Base-by-base conservation (phyloP, 2,329 filamentous ascomycete genomes). In the Cladosporium sp. region DNA sequence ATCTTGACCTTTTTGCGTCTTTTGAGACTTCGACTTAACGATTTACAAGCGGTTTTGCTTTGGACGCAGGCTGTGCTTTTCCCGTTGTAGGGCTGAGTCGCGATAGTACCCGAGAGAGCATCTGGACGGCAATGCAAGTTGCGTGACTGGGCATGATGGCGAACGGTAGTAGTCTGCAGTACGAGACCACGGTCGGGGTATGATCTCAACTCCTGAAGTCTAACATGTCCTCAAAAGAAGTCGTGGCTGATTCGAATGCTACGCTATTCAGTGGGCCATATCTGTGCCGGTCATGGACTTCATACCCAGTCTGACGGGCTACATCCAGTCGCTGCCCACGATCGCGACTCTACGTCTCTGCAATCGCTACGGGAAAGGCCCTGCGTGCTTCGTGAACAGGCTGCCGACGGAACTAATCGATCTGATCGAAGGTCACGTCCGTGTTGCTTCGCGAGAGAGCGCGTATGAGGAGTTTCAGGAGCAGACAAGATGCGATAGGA, bases 261-360 rank as follows among this genome's bases (percentile, higher is more conserved):
- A 20, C 25, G 14, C 28, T 30, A n/a, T 30, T 30, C n/a, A 45
- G 42, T 47, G 43, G 43, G 19, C 43, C 17, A 47, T 47, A 14
- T 6, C 43, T 7, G 43, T 17, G 12, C 9, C 22, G 1, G 43
- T 39, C 15, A 30, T 22, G 38, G 30, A 38, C 12, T 39, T 51
- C 30, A n/a, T 37, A 14, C 34, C 49, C 7, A 37, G 49, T 38
- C 9, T 51, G 6, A 4, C 30, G 9, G 49, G 12, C 11, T 51
- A 51, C 30, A 20, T 22, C 17, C 49, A 25, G 34, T 15, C 49
- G 20, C n/a, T 51, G 12, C 28, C 34, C 6, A 30, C 34, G 14
- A 38, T 38, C 19, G 22, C 30, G 9, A 25, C 55, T 34, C 55
- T 58, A n/a, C 42, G 55, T 15, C 43, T 51, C 9, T 58, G 55